phyloP scores from a whole-genome alignment of 306 rosid genomes.

The Prosopis cineraria region DNA sequence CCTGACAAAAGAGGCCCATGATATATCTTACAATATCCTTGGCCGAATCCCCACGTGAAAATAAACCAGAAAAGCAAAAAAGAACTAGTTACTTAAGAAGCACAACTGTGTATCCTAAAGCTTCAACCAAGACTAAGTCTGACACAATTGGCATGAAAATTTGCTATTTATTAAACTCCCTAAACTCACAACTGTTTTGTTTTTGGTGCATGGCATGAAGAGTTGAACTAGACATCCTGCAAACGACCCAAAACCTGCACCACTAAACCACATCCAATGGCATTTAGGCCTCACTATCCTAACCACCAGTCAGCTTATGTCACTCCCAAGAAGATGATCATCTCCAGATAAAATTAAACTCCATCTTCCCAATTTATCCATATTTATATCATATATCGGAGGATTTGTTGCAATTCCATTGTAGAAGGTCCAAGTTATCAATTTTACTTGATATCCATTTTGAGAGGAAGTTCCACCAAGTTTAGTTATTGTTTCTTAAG shows the following conservation, averaged over 20 bases:
- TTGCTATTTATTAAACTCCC: not conserved
- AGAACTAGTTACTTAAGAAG: not conserved
- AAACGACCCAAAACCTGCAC: not conserved
- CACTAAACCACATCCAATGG: not conserved
- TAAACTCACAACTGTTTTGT: not conserved
- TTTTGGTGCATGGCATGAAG: not conserved
- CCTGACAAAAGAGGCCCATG: slow-evolving; percentile 1
- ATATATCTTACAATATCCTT: not conserved
- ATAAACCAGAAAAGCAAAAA: not conserved
- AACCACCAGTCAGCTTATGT: not conserved
- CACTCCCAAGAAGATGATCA: not conserved
- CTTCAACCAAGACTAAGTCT: not conserved
- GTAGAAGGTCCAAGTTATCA: not conserved
- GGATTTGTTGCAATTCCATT: not conserved
- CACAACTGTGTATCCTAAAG: not conserved
- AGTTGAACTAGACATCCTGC: not conserved
- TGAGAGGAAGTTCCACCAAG: not conserved
- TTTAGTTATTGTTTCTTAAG: not conserved
- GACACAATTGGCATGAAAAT: not conserved
- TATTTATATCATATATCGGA: not conserved
- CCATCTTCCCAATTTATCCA: not conserved
- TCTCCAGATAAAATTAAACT: not conserved
- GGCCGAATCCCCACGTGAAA: not conserved
- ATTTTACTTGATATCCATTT: slow-evolving; percentile 18
- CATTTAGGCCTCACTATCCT: not conserved